Percentiles rank a stretch among this genome's conserved stretches.
phyloP scores from a whole-genome alignment of 2,329 filamentous ascomycete genomes.

The Xylariaceae sp. region DNA sequence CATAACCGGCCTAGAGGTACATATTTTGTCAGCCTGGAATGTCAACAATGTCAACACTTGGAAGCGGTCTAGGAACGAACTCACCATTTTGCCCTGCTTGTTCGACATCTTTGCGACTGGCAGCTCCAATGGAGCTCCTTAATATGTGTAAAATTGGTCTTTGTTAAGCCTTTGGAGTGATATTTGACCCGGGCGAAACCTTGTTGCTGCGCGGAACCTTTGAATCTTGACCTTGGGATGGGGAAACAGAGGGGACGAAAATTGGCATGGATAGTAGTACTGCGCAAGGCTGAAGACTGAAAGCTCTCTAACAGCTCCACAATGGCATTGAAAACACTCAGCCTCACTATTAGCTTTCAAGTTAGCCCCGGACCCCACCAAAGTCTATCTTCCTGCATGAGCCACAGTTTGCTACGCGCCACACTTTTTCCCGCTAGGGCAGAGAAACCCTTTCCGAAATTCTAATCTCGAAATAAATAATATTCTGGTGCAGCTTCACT shows the following conservation, averaged over 20 bases:
- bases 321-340: slow-evolving; percentile 9
- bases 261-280: slow-evolving; percentile 48
- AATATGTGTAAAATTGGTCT: slow-evolving; percentile 52
- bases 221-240: slow-evolving; percentile 51
- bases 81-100: slow-evolving; percentile 99
- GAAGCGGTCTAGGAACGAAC: slow-evolving; percentile 52
- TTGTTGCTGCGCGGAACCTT: slow-evolving; percentile 44
- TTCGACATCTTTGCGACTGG: slow-evolving; percentile 69
- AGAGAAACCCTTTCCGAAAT: slow-evolving; percentile 39
- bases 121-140: slow-evolving; percentile 52
- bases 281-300: slow-evolving; percentile 37
- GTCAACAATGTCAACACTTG: slow-evolving; percentile 59
- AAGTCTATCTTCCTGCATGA: slow-evolving; percentile 16
- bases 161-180: slow-evolving; percentile 30
- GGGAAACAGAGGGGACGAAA: slow-evolving; percentile 43
- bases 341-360: slow-evolving; percentile 6
- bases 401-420: slow-evolving; percentile 33
- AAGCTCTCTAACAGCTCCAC: slow-evolving; percentile 21
- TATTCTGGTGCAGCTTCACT: slow-evolving; percentile 24
- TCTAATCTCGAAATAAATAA: slow-evolving; percentile 23
- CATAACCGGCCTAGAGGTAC: slow-evolving; percentile 70
- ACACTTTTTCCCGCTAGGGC: slow-evolving; percentile 33
- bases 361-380: slow-evolving; percentile 32
- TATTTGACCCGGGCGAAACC: slow-evolving; percentile 47
- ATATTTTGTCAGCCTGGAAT: slow-evolving; percentile 63